Base-by-base conservation (phyloP, 192 early-diverging fungal genomes). In the Podila minutissima region DNA sequence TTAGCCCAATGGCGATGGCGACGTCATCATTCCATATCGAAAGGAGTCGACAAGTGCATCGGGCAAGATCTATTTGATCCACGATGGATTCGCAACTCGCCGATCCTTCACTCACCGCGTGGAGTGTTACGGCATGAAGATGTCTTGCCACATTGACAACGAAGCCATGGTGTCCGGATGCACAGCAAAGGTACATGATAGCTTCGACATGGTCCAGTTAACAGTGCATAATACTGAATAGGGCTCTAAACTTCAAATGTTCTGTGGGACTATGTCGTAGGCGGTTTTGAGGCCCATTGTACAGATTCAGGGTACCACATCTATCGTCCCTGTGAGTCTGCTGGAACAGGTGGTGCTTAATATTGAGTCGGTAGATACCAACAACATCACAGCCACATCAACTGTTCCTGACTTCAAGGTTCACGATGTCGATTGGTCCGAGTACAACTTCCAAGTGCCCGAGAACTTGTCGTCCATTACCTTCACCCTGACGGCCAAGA, bases 141-240 rank as follows among this genome's bases (percentile, higher is more conserved):
- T 84, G 7, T 58, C 71, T 11, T 85, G 86, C 58, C 86, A 86
- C 62, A 69, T 88, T 19, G 84, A 88, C 64, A 73, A 79, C 50
- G 87, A 88, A 55, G 73, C 75, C 17, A 11, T 88, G 10, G 55
- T 81, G 2, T 64, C 71, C 12, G 77, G 75, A 38, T 62, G 75
- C 5, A 69, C 28, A 10, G 67, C 86, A 24, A 82, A 82, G 69
- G 86, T 83, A 82, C 28, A 26, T 17, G 41, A 46, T 4, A 4
- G 15, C 15, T 46, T 2, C 38, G 50, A 26, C 29, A 22, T 10
- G 24, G 0, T 17, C 49, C 17, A 28, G 0, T 28, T 59, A 28
- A 7, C 4, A 0, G 28, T 59, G 4, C 55, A n/a, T 13, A 5
- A 15, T 29, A 59, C 9, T 15, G 11, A 29, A 13, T 24, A 5